phyloP scores from a whole-genome alignment of 768 basidiomycete genomes.

The Termitomyces sp. region DNA sequence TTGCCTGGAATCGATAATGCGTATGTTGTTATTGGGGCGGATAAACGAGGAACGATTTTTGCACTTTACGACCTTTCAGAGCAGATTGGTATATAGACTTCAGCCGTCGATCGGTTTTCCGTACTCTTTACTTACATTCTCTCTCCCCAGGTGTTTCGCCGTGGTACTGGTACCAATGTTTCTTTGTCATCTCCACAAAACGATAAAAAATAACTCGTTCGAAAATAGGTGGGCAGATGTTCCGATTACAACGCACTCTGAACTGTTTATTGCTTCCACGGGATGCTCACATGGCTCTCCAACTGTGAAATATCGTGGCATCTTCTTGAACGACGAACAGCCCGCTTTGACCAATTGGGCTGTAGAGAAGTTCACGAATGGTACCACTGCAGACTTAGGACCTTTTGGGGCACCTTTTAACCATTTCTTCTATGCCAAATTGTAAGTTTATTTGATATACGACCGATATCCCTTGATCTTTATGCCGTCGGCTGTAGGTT shows the following conservation, averaged over 20 bases:
- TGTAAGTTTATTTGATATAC: constrained; percentile 28
- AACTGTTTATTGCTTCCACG: constrained; percentile 39
- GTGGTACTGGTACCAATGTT: constrained; percentile 52
- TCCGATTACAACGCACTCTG: constrained; percentile 45
- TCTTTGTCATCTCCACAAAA: constrained; percentile 5
- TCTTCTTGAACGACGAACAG: constrained; percentile 76
- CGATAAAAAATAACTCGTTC: background rate
- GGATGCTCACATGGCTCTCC: constrained; percentile 59
- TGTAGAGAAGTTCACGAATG: constrained; percentile 60
- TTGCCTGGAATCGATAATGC: constrained; percentile 53
- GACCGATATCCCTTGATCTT: background rate
- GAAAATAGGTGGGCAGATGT: constrained; percentile 68
- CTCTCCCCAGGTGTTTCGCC: constrained; percentile 49
- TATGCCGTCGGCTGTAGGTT: constrained; percentile 32
- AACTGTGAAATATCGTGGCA: constrained; percentile 65
- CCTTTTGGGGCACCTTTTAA: constrained; percentile 56
- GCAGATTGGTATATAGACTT: constrained; percentile 45
- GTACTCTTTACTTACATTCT: background rate
- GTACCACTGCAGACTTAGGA: constrained; percentile 36
- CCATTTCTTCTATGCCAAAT: constrained; percentile 49
- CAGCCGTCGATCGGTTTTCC: background rate
- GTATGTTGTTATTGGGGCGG: constrained; percentile 63
- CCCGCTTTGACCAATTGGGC: constrained; percentile 71
- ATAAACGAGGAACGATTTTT: constrained; percentile 66
- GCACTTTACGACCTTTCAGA: constrained; percentile 65